Base-by-base conservation (phyloP, 2,329 filamentous ascomycete species). In the Clonostachys sp. region DNA sequence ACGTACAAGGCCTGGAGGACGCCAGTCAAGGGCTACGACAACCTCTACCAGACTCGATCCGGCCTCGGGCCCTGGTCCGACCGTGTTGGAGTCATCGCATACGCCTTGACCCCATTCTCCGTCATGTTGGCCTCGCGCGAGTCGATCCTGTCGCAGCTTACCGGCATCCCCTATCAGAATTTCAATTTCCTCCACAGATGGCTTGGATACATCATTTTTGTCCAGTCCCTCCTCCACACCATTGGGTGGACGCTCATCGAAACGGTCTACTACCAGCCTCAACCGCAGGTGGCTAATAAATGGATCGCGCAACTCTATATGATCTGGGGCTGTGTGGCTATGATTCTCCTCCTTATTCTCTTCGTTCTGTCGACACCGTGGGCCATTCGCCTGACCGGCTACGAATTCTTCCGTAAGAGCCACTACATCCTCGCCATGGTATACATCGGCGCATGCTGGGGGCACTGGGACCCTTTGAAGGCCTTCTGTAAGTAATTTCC, bases 181-280 rank as follows among this genome's bases (percentile, higher is more conserved):
- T 89, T 91, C 73, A 84, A 87, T 63, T 91, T 91, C 58, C 68
- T 91, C 17, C 87, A 90, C 61, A 81, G 86, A 30, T 91, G 87
- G 87, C 68, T 84, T 0, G 87, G 87, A 7, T 85, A 85, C 51
- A 74, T 91, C 56, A 89, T 91, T 52, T 78, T 88, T 46, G 60
- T 80, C 1, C 87, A 91, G 59, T 77, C 80, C 3, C 65, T 74
- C 10, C 62, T 90, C 2, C 87, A 91, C 60, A 89, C 86, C 2
- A 74, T 90, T 24, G 77, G 73, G 46, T 91, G 87, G 87, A 80
- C 75, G 18, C 60, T 91, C 41, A 69, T 90, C 41, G 83, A 90
- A 63, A 73, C 73, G 2, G 68, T 68, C 18, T 68, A 89, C 1
- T 91, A 90, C 60, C 80, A 89, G 55, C 87, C 87, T 0, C 86